Evolutionary conservation across 2,329 filamentous ascomycete genomes (phyloP).

Genomic region (Chaetomium olivaceum): DNA sequence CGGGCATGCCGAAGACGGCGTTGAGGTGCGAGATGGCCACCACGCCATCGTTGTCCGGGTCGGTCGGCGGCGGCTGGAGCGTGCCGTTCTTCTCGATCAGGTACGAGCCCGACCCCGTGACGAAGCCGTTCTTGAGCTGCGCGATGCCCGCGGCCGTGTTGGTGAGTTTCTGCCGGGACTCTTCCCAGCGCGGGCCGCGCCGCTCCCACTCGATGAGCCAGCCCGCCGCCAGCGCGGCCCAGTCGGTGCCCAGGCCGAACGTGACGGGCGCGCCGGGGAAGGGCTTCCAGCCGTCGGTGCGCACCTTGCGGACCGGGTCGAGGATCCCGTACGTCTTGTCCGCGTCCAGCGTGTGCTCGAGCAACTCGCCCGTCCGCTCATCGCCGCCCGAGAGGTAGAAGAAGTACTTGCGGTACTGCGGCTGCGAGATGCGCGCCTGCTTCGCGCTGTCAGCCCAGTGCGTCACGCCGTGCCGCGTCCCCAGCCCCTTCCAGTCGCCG

Average conservation of each 20-base stretch:
- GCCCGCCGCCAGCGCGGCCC: conserved; percentile 55
- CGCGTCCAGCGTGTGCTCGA: conserved; percentile 52
- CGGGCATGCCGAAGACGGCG: conserved; percentile 59
- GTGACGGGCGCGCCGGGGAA: conserved; percentile 48
- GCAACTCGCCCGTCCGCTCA: conserved; percentile 56
- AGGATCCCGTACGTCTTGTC: conserved; percentile 55
- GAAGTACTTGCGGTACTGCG: conserved; percentile 58
- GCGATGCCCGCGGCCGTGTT: conserved; percentile 53
- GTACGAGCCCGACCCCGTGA: conserved; percentile 57
- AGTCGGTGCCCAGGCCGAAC: conserved; percentile 57
- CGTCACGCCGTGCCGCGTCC: conserved; percentile 63
- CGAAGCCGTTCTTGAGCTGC: conserved; percentile 58
- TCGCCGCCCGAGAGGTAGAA: conserved; percentile 60
- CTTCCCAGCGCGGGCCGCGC: conserved; percentile 53
- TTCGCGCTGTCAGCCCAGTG: conserved; percentile 63
- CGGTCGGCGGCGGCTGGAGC: conserved; percentile 53
- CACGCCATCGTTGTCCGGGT: conserved; percentile 52
- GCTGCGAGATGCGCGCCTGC: conserved; percentile 61
- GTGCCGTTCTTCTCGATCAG: conserved; percentile 51
- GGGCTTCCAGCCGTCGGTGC: conserved; percentile 52
- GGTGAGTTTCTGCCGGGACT: conserved; percentile 52
- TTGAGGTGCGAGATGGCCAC: conserved; percentile 57
- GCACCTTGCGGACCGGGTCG: conserved; percentile 61
- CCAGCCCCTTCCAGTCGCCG: conserved; percentile 59
- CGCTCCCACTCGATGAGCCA: conserved; percentile 64